phyloP scores from a whole-genome alignment of 2,329 filamentous ascomycete genomes.

The Fusarium chlamydosporum region DNA sequence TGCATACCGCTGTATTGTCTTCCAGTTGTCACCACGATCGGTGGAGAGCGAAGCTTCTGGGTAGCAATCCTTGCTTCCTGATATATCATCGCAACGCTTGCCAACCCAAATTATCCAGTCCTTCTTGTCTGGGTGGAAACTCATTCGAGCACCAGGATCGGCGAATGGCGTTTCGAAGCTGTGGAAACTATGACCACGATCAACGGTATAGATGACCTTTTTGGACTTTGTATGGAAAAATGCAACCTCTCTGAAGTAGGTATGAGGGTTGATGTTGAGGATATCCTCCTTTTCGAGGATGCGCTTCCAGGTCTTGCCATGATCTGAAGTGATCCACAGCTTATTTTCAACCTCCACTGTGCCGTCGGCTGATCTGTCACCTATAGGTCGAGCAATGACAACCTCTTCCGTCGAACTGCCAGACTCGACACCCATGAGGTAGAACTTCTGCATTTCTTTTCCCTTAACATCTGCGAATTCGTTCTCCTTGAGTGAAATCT shows the following conservation, averaged over 20 bases:
- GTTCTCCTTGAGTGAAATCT: conserved; percentile 73
- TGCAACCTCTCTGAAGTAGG: conserved; percentile 84
- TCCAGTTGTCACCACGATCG: conserved; percentile 86
- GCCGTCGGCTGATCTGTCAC: conserved; percentile 51
- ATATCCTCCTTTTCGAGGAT: conserved; percentile 80
- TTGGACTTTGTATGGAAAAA: conserved; percentile 82
- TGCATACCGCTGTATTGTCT: conserved; percentile 79
- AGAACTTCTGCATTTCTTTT: conserved; percentile 70
- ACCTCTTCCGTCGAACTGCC: conserved; percentile 79
- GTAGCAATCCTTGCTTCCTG: conserved; percentile 72
- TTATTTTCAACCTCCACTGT: conserved; percentile 61
- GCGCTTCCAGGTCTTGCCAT: conserved; percentile 86
- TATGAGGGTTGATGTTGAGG: conserved; percentile 79
- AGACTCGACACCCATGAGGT: conserved; percentile 81
- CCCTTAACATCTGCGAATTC: conserved; percentile 71
- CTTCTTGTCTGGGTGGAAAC: conserved; percentile 87
- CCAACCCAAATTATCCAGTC: conserved; percentile 96
- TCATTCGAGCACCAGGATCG: conserved; percentile 63
- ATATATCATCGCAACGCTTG: conserved; percentile 72
- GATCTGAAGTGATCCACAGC: conserved; percentile 83
- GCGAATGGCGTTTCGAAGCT: conserved; percentile 78
- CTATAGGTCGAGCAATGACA: conserved; percentile 68
- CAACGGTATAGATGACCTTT: conserved; percentile 81
- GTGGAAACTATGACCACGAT: conserved; percentile 81
- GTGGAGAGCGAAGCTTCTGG: conserved; percentile 80